Evolutionary conservation across 2,329 filamentous ascomycete genomes (phyloP), one percentile per base, ranked within the genome.

Genomic region (Beauveria australis): DNA sequence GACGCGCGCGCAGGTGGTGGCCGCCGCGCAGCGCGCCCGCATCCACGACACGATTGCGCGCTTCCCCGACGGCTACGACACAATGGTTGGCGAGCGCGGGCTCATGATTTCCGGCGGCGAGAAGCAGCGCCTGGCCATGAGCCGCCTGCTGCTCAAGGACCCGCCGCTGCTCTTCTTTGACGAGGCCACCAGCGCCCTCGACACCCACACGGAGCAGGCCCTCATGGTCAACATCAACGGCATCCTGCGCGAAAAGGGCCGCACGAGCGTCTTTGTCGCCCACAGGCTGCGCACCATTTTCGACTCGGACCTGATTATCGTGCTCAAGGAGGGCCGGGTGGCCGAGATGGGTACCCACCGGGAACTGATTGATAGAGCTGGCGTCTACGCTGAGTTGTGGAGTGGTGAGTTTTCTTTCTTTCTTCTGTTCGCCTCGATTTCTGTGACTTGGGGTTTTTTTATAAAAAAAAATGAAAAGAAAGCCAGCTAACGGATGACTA

Each of bases 41-140:
- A 91, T 99, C 61, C 88, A 97, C 73, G 87, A 94, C 49, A 91
- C 89, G 56, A 88, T 96, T 63, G 78, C 83, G 60, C 79, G 78
- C n/a, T 87, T 96, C 71, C 91, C 91, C 1, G 88, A 92, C n/a
- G 91, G 91, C 18, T 96, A 97, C 72, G 76, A 87, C 24, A 97
- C 94, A 22, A 92, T 89, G 74, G 94, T 97, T 28, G 93, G 93
- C 58, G 93, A 97, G 77, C 84, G 93, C 52, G 92, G 92, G 1
- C 87, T 97, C 84, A 97, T 97, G 92, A 96, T 97, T 49, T 95
- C 90, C 1, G 92, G 91, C 2, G 92, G 92, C 37, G 93, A 97
- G 76, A 97, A 97, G 74, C 92, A 97, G 75, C 85, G 92, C 3
- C 78, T 97, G 12, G 93, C 93, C 0, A 85, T 97, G 26, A 91